These are phyloP conservation scores for Strigomonas culicis DNA, from an alignment of 208 protist genomes.

Conservation along the genomic window DNA sequence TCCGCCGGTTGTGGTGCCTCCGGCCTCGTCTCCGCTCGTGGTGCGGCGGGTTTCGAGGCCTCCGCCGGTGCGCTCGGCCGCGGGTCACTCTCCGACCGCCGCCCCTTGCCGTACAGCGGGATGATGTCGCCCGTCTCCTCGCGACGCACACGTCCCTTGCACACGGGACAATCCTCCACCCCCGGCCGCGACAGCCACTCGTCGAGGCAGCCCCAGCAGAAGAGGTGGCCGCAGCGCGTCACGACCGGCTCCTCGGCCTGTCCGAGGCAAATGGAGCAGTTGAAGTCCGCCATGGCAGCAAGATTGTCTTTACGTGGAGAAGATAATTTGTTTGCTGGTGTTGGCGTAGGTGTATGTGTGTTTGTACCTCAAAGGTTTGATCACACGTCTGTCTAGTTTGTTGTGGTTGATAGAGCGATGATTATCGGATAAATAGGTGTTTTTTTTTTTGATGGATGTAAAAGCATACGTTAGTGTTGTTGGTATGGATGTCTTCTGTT, in stretches of 20 bases:
- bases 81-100: background rate
- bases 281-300: conserved; percentile 43
- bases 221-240: conserved; percentile 82
- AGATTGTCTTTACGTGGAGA: background rate
- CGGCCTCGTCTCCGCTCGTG: conserved; percentile 1
- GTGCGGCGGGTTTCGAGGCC: background rate
- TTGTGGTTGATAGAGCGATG: too few relatives aligned
- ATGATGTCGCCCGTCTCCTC: conserved; percentile 62
- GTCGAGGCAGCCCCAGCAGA: conserved; percentile 82
- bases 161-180: conserved; percentile 63
- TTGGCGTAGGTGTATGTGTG: conserved; percentile 7
- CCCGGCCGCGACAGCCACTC: conserved; percentile 59
- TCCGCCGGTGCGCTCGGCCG: background rate
- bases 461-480: too few relatives aligned
- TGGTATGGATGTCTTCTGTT: too few relatives aligned
- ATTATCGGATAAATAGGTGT: too few relatives aligned
- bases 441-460: too few relatives aligned
- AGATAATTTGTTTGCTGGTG: conserved; percentile 11
- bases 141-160: conserved; percentile 69
- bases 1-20: conserved; percentile 4
- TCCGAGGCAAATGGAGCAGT: conserved; percentile 80
- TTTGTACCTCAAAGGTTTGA: background rate
- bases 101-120: conserved; percentile 70
- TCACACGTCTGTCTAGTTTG: background rate
- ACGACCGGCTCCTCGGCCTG: conserved; percentile 68